These are phyloP conservation scores for Cladosporium sp. DNA, from an alignment of 2,329 filamentous ascomycete species.

Conservation along the genomic window DNA sequence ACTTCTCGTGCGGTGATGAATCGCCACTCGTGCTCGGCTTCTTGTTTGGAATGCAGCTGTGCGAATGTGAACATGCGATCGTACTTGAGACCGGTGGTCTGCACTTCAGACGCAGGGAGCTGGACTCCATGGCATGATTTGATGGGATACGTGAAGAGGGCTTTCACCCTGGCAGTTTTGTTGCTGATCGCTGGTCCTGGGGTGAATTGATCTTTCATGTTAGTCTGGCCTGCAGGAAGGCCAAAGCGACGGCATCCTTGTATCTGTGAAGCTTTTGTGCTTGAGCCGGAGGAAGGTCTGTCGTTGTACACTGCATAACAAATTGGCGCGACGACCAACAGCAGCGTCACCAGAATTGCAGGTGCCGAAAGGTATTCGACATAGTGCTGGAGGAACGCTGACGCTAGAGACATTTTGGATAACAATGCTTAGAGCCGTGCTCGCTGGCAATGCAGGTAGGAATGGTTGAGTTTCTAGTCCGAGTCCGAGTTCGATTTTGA, in stretches of 20 bases:
- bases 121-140: constrained; percentile 81
- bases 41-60: constrained; percentile 50
- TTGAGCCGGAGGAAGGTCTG: constrained; percentile 1
- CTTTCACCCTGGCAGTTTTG: constrained; percentile 57
- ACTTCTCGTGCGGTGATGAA: constrained; percentile 71
- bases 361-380: constrained; percentile 27
- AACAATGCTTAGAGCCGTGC: background rate
- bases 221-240: constrained; percentile 24
- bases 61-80: constrained; percentile 85
- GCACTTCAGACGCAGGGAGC: constrained; percentile 62
- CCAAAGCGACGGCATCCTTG: constrained; percentile 31
- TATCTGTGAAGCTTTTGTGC: constrained; percentile 22
- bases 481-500: background rate
- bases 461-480: background rate
- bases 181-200: constrained; percentile 17
- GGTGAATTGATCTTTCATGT: constrained; percentile 29
- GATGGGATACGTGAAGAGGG: constrained; percentile 77
- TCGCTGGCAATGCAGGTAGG: background rate
- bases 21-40: constrained; percentile 59
- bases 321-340: constrained; percentile 25
- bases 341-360: constrained; percentile 22
- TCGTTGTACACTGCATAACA: constrained; percentile 19
- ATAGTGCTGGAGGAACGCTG: constrained; percentile 26
- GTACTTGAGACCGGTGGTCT: constrained; percentile 69
- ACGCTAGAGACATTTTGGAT: constrained; percentile 20